Conservation (phyloP, 2,329 filamentous ascomycete genomes). For the Alternaria infectoria region DNA sequence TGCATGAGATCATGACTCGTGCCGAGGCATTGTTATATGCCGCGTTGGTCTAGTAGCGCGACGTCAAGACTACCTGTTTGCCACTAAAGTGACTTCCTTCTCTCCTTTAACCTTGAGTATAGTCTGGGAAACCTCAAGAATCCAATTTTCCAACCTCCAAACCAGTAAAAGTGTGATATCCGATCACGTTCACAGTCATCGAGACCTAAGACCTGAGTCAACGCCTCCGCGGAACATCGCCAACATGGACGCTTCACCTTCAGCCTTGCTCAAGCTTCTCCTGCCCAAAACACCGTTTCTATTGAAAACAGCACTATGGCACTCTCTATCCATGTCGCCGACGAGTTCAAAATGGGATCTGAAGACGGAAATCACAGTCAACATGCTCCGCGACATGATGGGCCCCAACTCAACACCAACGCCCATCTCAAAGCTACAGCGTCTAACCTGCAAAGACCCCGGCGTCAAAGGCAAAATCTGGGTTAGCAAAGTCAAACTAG, state of each 20-base stretch:
- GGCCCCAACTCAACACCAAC: constrained; percentile 31
- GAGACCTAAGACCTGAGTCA: background rate
- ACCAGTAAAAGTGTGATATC: no score
- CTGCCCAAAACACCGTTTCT: constrained; percentile 62
- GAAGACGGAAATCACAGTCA: constrained; percentile 73
- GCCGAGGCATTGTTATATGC: constrained; percentile 16
- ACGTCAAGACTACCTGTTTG: constrained; percentile 21
- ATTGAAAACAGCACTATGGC: constrained; percentile 66
- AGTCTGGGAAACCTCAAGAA: background rate
- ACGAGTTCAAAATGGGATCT: constrained; percentile 80
- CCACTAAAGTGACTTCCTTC: background rate
- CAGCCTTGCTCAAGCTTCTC: constrained; percentile 42
- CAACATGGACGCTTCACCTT: constrained; percentile 45
- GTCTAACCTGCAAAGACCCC: constrained; percentile 65
- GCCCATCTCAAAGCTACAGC: constrained; percentile 59
- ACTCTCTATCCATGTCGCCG: constrained; percentile 71
- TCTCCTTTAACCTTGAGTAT: background rate
- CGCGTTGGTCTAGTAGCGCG: constrained; percentile 6
- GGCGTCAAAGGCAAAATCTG: constrained; percentile 81
- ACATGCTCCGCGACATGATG: constrained; percentile 65
- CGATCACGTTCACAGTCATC: background rate
- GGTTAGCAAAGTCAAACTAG: constrained; percentile 74
- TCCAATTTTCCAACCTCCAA: background rate
- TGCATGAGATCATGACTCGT: constrained; percentile 7
- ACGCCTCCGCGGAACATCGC: background rate